A percentile compares a stretch with the other conserved stretches of the same genome.
phyloP scores from a whole-genome alignment of 2,329 filamentous ascomycete species.

The Monilinia fructigena region DNA sequence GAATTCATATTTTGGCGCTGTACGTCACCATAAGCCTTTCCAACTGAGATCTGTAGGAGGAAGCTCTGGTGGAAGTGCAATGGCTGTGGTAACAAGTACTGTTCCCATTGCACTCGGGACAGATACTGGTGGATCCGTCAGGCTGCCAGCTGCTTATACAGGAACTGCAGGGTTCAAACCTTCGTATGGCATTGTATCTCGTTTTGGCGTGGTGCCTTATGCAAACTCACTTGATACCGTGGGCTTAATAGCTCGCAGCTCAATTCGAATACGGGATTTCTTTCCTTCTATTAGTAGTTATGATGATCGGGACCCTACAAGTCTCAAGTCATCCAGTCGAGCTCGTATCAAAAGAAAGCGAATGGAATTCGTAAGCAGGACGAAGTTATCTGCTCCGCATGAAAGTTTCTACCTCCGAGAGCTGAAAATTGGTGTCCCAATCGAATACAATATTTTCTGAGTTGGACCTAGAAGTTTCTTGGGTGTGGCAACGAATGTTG shows the following conservation, averaged over 20 bases:
- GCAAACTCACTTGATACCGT: slow-evolving; percentile 74
- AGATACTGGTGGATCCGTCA: slow-evolving; percentile 75
- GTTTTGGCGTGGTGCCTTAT: slow-evolving; percentile 70
- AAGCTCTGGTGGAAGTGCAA: slow-evolving; percentile 90
- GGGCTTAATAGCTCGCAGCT: slow-evolving; percentile 55
- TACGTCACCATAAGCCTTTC: slow-evolving; percentile 41
- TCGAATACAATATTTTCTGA: slow-evolving; percentile 86
- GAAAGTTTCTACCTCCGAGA: slow-evolving; percentile 19
- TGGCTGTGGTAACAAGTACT: slow-evolving; percentile 67
- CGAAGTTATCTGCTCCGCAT: neutral
- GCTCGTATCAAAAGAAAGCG: slow-evolving; percentile 24
- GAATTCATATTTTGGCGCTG: slow-evolving; percentile 65
- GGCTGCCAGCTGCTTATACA: slow-evolving; percentile 70
- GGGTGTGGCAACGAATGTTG: slow-evolving; percentile 67
- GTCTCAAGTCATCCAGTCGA: slow-evolving; percentile 49
- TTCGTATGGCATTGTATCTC: slow-evolving; percentile 65
- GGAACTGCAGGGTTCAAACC: slow-evolving; percentile 70
- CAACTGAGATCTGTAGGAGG: slow-evolving; percentile 65
- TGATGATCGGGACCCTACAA: slow-evolving; percentile 50
- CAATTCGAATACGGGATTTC: slow-evolving; percentile 42
- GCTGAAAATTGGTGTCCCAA: slow-evolving; percentile 55
- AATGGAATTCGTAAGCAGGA: slow-evolving; percentile 9
- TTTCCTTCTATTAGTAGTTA: slow-evolving; percentile 22
- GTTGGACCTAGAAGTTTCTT: slow-evolving; percentile 66
- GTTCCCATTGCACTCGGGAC: slow-evolving; percentile 74